These are phyloP conservation scores for Corrigiola litoralis DNA, from an alignment of 179 eudicot genomes.

Conservation along the genomic window DNA sequence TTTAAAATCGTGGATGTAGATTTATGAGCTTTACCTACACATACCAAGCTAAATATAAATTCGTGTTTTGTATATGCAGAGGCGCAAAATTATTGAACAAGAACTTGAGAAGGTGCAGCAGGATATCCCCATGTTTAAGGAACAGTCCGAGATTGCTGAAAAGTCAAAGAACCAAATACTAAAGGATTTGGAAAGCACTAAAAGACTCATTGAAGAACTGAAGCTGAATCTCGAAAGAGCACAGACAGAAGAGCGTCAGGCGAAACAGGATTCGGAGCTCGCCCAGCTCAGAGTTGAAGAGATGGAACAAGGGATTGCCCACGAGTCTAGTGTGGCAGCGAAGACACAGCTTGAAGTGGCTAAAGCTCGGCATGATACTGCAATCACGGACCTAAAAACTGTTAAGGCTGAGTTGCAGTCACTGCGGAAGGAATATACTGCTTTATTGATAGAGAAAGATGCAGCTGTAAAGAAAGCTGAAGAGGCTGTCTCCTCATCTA, in stretches of 20 bases:
- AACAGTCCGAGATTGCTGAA: constrained; percentile 73
- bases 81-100: constrained; percentile 62
- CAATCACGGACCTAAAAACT: constrained; percentile 56
- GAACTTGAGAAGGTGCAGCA: constrained; percentile 69
- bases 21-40: not conserved
- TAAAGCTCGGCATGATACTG: constrained; percentile 59
- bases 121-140: constrained; percentile 69
- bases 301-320: constrained; percentile 82
- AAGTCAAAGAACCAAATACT: constrained; percentile 52
- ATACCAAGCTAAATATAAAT: not conserved
- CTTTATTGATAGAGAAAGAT: constrained; percentile 54
- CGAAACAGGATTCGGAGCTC: constrained; percentile 82
- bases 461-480: constrained; percentile 63
- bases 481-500: constrained; percentile 57
- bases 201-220: constrained; percentile 75
- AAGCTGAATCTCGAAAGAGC: constrained; percentile 83
- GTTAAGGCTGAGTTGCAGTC: constrained; percentile 58
- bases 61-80: constrained; percentile 41
- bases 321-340: constrained; percentile 79
- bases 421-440: constrained; percentile 48
- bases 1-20: not conserved
- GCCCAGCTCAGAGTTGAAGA: constrained; percentile 76
- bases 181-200: constrained; percentile 77
- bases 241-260: constrained; percentile 82
- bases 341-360: constrained; percentile 92